Percentiles rank a stretch among this genome's conserved stretches.
Conservation (phyloP, 805 yeast species). For the Tetrapisispora pingtungensis region DNA sequence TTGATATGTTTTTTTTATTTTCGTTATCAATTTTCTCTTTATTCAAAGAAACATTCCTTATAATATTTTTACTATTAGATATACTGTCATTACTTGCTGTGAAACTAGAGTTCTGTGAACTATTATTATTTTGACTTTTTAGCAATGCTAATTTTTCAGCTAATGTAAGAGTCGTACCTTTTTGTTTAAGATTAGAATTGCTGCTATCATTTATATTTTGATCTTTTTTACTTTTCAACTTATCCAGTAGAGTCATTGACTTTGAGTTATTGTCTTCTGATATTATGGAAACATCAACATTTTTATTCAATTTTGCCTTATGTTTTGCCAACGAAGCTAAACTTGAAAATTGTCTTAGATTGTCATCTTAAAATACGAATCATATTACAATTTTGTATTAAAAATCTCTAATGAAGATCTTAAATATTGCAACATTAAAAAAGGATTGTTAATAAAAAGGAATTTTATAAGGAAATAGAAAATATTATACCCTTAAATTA, state of each 20-base stretch:
- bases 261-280: background rate
- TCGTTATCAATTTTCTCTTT: too few species aligned
- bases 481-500: too few species aligned
- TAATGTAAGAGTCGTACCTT: background rate
- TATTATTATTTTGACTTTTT: background rate
- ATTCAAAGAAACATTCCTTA: too few species aligned
- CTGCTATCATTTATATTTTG: background rate
- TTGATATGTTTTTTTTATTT: too few species aligned
- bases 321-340: constrained; percentile 11
- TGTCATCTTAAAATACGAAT: background rate
- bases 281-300: background rate
- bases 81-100: too few species aligned
- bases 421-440: too few species aligned
- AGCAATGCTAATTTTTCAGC: background rate
- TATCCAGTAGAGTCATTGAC: background rate
- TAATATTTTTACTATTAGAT: too few species aligned
- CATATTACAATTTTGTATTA: background rate
- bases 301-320: constrained; percentile 3
- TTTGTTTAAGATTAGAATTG: background rate
- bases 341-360: constrained; percentile 7
- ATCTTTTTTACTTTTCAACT: background rate
- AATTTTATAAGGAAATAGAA: too few species aligned
- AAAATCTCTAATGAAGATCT: background rate
- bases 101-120: background rate
- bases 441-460: background rate